These are phyloP conservation scores for Sporothrix sp. DNA, from an alignment of 2,329 filamentous ascomycete species.

Conservation along the genomic window DNA sequence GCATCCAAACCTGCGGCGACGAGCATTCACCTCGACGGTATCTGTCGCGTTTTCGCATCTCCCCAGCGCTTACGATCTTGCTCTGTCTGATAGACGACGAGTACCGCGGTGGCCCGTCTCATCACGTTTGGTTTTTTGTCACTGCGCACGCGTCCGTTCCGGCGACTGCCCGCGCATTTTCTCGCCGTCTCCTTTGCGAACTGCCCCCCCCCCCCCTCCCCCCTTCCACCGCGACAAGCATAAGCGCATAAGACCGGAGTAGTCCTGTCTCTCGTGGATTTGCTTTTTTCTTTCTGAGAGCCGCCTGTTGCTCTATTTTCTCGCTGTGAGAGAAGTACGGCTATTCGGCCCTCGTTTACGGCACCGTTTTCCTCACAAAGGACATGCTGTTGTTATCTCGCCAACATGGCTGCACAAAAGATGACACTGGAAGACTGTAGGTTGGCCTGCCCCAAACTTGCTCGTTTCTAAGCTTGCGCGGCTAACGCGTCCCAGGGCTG, in stretches of 20 bases:
- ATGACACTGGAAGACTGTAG: slow-evolving; percentile 87
- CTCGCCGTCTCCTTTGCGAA: no score
- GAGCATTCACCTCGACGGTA: no score
- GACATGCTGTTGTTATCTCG: slow-evolving; percentile 52
- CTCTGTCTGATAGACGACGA: not conserved
- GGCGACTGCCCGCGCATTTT: not conserved
- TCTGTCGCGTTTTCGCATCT: not conserved
- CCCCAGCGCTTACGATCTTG: no score
- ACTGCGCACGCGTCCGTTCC: no score
- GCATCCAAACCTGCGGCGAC: no score
- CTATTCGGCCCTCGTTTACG: no score
- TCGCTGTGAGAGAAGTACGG: no score
- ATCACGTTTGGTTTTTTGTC: no score
- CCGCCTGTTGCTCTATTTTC: no score
- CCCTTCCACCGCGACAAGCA: no score
- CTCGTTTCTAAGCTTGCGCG: slow-evolving; percentile 1
- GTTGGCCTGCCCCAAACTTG: slow-evolving; percentile 18
- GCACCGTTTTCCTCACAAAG: slow-evolving; percentile 11
- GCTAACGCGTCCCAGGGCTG: slow-evolving; percentile 51
- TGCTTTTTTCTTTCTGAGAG: not conserved
- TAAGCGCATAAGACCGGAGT: not conserved
- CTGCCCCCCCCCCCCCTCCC: no score
- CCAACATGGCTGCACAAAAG: slow-evolving; percentile 63
- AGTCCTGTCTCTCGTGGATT: not conserved
- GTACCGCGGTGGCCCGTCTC: not conserved